A percentile compares a stretch with the other conserved stretches of the same genome.
Conservation (phyloP, 164 flowering plant genomes). For the Tetrastigma voinierianum region DNA sequence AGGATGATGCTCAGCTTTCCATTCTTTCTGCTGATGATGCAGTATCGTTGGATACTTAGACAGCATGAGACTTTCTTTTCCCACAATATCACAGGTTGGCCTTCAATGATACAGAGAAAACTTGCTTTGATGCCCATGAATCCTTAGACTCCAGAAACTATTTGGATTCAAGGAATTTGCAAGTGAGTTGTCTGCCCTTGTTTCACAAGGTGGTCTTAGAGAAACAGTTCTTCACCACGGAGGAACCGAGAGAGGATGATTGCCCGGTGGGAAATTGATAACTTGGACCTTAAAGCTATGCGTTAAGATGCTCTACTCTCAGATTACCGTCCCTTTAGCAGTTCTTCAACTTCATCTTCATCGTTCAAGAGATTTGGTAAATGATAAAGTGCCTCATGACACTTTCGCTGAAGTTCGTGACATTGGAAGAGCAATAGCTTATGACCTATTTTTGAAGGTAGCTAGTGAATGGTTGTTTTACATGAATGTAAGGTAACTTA, state of each 20-base stretch:
- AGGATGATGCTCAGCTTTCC: constrained; percentile 45
- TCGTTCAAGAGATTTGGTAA: constrained; percentile 40
- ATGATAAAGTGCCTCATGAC: constrained; percentile 64
- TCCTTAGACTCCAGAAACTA: constrained; percentile 17
- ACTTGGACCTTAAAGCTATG: constrained; percentile 73
- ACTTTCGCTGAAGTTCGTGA: constrained; percentile 82
- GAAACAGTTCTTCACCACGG: too few relatives aligned
- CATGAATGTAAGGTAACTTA: neutral
- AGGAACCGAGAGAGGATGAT: constrained; percentile 93
- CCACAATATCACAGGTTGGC: constrained; percentile 24
- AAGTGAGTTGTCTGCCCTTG: constrained; percentile 33
- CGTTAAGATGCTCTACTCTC: constrained; percentile 86
- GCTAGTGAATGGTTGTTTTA: constrained; percentile 11
- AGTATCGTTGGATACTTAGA: constrained; percentile 21
- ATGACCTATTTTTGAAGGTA: constrained; percentile 94
- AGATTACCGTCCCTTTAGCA: constrained; percentile 94
- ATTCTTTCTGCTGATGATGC: constrained; percentile 27
- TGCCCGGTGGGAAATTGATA: constrained; percentile 79
- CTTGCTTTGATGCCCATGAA: constrained; percentile 51
- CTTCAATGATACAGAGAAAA: constrained; percentile 28
- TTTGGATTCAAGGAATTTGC: constrained; percentile 25
- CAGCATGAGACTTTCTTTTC: constrained; percentile 27
- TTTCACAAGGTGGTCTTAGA: constrained; percentile 34
- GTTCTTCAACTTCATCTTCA: constrained; percentile 95
- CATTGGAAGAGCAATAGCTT: constrained; percentile 92